A percentile compares a stretch with the other conserved stretches of the same genome.
phyloP scores from a whole-genome alignment of 2,329 filamentous ascomycete species.

The Ploettnerulaceae sp. region DNA sequence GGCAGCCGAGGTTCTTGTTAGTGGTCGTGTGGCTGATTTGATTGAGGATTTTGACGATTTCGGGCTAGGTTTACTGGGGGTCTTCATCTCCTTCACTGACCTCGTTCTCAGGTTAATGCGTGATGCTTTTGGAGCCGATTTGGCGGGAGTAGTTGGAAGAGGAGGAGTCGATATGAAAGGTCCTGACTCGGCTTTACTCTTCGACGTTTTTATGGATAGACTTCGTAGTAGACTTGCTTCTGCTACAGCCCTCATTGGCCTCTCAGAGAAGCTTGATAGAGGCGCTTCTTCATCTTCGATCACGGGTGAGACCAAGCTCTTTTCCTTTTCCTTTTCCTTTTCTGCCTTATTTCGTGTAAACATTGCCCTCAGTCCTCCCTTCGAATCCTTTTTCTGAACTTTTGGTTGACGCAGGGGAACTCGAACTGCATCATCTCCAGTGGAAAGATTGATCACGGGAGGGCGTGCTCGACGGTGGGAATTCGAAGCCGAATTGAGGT shows the following conservation, averaged over 20 bases:
- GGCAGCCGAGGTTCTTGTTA: conserved; percentile 24
- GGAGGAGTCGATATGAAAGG: neutral
- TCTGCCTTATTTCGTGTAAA: conserved; percentile 30
- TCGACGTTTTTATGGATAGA: conserved; percentile 13
- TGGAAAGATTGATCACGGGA: conserved; percentile 22
- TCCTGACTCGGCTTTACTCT: neutral
- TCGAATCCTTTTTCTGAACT: conserved; percentile 27
- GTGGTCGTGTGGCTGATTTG: conserved; percentile 16
- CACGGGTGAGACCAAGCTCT: conserved; percentile 13
- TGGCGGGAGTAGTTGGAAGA: conserved; percentile 19
- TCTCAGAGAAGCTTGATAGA: conserved; percentile 15
- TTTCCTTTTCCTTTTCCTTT: conserved; percentile 21
- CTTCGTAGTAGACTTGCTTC: conserved; percentile 17
- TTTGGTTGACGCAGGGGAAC: conserved; percentile 24
- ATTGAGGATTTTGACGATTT: conserved; percentile 19
- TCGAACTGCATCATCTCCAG: conserved; percentile 12
- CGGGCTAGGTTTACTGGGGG: conserved; percentile 16
- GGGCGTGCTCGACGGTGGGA: conserved; percentile 25
- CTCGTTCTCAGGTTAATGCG: conserved; percentile 27
- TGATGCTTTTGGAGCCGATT: conserved; percentile 14
- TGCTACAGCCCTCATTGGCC: conserved; percentile 11
- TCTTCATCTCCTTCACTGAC: conserved; percentile 22
- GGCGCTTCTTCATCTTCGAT: conserved; percentile 18
- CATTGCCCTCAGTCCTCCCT: conserved; percentile 30
- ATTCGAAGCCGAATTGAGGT: conserved; percentile 16